Evolutionary conservation across 768 basidiomycete genomes (phyloP).

Genomic region (Suillus clintonianus): DNA sequence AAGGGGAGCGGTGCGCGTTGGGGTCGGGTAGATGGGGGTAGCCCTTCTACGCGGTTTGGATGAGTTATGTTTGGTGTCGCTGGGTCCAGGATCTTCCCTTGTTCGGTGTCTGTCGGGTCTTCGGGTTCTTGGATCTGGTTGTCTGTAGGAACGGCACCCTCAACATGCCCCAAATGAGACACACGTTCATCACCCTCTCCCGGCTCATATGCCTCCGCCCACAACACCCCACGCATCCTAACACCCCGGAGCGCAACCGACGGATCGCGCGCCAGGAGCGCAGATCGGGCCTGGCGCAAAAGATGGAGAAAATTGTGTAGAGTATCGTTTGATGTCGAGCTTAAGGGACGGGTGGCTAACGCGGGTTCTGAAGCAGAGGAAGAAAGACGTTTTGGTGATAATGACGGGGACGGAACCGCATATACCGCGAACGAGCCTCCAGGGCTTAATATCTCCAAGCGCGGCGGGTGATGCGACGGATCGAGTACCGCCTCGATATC

Average conservation of each 20-base stretch:
- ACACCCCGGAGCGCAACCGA: background rate
- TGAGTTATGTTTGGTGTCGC: background rate
- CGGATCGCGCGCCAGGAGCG: background rate
- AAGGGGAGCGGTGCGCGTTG: conserved; percentile 50
- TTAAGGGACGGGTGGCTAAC: background rate
- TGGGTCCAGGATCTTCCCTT: background rate
- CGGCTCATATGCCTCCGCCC: conserved; percentile 1
- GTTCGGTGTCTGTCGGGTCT: background rate
- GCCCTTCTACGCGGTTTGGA: background rate
- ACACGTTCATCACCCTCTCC: background rate
- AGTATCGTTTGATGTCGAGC: background rate
- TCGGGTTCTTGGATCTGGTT: background rate
- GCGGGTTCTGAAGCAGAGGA: background rate
- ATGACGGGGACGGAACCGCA: conserved; percentile 46
- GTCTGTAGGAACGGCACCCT: background rate
- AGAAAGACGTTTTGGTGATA: background rate
- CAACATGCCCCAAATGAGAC: background rate
- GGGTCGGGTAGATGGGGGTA: background rate
- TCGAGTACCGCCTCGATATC: conserved; percentile 74
- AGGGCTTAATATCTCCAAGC: conserved; percentile 76
- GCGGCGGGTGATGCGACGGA: conserved; percentile 17
- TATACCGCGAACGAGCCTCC: conserved; percentile 77
- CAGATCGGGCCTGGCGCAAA: background rate
- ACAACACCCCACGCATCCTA: conserved; percentile 1
- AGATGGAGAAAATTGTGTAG: conserved; percentile 1